Base-by-base conservation (phyloP, 169 alveolate species). In the Plasmodium reichenowi region DNA sequence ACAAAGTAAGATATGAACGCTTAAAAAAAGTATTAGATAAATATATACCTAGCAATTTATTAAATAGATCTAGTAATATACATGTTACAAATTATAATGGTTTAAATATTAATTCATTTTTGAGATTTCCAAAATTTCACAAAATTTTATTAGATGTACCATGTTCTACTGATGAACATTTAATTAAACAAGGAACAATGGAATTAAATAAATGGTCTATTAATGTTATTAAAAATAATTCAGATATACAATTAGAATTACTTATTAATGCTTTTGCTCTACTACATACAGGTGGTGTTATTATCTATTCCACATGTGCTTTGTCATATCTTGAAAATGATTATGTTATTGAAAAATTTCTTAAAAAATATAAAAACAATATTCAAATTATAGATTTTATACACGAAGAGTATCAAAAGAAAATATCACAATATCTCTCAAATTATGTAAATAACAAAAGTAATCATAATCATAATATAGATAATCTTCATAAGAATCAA, bases 221-320 rank as follows among this genome's bases (percentile, higher is more conserved):
- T 63, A 88, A 92, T n/a, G 45, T 32, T 20, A 92, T 93, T 45
- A 94, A 93, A 83, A 93, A 80, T 56, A 94, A 88, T 80, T 76
- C 96, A 6, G 71, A 80, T 56, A 78, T 90, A 47, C 97, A 95
- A 70, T 64, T 86, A 47, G 72, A 86, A 17, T 88, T 94, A 22
- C 62, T 95, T 12, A 71, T 24, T n/a, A 88, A 83, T 62, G 90
- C 96, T 48, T 64, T 92, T 3, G 17, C 62, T 29, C 62, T 95
- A 3, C 92, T 95, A 52, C 91, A 92, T 71, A 54, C 87, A 22
- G 88, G 91, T 13, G 97, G 97, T 8, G 60, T 80, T 7, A 74
- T 95, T 10, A 45, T 95, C 47, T 95, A 95, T 70, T 93, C 95
- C 47, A 95, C 96, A 0, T 93, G 97, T 45, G 94, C 97, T 3